Percentiles rank a stretch among this genome's conserved stretches.
These are phyloP conservation scores for Fragaria nilgerrensis DNA, from an alignment of 306 rosid genomes.

Conservation along the genomic window DNA sequence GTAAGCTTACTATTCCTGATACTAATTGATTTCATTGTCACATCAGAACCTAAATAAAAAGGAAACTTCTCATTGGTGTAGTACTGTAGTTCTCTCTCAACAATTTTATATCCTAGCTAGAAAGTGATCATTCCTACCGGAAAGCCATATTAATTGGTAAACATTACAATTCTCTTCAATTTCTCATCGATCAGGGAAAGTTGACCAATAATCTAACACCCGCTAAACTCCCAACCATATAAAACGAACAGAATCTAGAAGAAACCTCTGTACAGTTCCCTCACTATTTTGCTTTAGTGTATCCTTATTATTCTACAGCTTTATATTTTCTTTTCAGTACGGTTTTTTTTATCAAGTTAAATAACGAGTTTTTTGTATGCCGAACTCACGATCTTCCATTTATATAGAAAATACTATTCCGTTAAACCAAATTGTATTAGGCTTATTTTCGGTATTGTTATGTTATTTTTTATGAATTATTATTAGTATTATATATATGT, in stretches of 20 bases:
- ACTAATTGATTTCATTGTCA: constrained; percentile 10
- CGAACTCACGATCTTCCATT: too few species aligned
- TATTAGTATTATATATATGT: neutral
- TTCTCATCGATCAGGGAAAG: neutral
- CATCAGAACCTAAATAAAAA: constrained; percentile 11
- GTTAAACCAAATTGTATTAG: too few species aligned
- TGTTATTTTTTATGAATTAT: too few species aligned
- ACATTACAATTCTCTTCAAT: too few species aligned
- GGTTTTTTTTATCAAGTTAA: too few species aligned
- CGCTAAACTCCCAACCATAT: neutral
- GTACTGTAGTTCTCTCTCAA: too few species aligned
- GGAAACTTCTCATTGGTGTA: neutral
- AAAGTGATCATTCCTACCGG: neutral
- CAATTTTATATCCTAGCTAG: neutral
- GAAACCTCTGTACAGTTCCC: neutral
- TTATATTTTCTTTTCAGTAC: too few species aligned
- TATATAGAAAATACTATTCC: too few species aligned
- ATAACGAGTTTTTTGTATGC: too few species aligned
- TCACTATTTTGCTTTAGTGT: neutral
- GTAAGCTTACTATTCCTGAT: neutral
- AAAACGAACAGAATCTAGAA: constrained; percentile 5
- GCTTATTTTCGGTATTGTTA: too few species aligned
- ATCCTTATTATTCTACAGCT: too few species aligned
- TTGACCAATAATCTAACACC: neutral
- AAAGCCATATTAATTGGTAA: too few species aligned